A percentile compares a stretch with the other conserved stretches of the same genome.
Conservation (phyloP, 202 grass and related monocot genomes). For the Zoysia matrella region DNA sequence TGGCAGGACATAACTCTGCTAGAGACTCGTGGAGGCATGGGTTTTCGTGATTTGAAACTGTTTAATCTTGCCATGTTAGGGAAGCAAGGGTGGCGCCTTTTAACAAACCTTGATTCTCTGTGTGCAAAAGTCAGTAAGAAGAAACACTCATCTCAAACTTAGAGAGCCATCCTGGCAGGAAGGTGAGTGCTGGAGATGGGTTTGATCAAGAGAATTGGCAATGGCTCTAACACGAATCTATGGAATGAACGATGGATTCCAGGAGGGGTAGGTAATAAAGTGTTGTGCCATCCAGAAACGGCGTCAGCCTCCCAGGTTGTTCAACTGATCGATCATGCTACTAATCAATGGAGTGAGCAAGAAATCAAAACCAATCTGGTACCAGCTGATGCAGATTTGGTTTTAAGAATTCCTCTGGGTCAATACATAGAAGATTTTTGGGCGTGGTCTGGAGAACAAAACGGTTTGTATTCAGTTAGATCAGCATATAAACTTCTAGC, state of each 20-base stretch:
- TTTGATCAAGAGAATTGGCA: not conserved
- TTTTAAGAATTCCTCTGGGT: no score
- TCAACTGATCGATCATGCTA: no score
- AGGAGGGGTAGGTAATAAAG: not conserved
- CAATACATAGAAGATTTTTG: no score
- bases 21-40: not conserved
- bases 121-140: not conserved
- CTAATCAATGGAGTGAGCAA: no score
- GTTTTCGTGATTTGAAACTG: not conserved
- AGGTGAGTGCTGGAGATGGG: not conserved
- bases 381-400: no score
- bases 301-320: no score
- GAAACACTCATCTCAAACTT: not conserved
- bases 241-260: not conserved
- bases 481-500: no score
- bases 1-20: not conserved
- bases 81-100: not conserved
- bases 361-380: no score
- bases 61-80: not conserved
- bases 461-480: no score
- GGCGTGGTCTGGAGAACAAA: no score
- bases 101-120: not conserved
- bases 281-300: no score
- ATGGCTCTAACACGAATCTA: not conserved
- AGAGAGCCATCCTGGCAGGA: not conserved